Evolutionary conservation across 768 basidiomycete species (phyloP).

Genomic region (Suillus weaverae): DNA sequence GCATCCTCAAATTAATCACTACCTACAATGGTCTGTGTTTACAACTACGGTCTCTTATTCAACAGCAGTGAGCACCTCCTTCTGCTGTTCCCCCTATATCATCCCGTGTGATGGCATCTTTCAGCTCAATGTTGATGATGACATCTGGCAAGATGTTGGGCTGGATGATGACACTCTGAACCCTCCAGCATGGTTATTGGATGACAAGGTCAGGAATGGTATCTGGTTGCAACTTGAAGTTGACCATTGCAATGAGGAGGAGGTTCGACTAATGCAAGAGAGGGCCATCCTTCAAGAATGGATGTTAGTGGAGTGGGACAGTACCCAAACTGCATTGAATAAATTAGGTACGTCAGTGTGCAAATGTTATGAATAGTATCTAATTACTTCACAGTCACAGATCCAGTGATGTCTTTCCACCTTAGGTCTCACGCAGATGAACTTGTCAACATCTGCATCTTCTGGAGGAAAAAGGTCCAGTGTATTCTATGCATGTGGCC

Average conservation of each 20-base stretch:
- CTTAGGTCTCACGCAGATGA: not conserved
- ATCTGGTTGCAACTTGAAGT: not conserved
- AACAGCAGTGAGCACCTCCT: not conserved
- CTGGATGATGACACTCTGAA: not conserved
- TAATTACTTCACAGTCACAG: not conserved
- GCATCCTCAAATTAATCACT: not conserved
- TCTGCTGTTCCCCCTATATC: not conserved
- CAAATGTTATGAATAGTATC: no score
- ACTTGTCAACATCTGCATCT: not conserved
- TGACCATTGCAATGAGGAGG: not conserved
- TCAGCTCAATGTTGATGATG: not conserved
- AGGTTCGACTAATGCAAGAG: not conserved
- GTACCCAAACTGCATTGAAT: no score
- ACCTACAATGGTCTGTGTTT: not conserved
- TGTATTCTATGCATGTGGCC: no score
- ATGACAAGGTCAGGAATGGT: not conserved
- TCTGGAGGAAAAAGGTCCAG: no score
- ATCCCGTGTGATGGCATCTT: not conserved
- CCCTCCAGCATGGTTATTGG: not conserved
- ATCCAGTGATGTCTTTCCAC: slow-evolving; percentile 1
- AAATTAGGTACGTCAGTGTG: no score
- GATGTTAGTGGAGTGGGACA: no score
- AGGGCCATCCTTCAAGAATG: not conserved
- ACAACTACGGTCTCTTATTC: not conserved
- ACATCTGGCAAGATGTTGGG: not conserved